Conservation (phyloP, 164 flowering plant species). For the Hamamelis virginiana region DNA sequence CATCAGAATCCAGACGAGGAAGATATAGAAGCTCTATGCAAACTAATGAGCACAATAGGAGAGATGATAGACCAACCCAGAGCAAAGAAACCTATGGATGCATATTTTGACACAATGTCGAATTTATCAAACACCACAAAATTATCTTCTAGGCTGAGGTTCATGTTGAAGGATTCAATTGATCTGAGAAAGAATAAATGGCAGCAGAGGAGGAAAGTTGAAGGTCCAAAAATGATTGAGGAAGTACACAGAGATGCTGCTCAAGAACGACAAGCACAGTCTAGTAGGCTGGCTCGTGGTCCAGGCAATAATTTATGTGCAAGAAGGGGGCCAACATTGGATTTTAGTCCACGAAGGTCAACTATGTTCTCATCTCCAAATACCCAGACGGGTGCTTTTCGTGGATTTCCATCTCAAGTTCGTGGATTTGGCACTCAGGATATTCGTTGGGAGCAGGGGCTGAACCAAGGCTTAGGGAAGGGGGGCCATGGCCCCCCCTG, state of each 20-base stretch:
- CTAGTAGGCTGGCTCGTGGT: no score
- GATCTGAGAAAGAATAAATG: constrained; percentile 88
- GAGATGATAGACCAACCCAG: constrained; percentile 85
- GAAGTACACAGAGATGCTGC: constrained; percentile 98
- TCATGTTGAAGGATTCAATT: no score
- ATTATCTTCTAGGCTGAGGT: constrained; percentile 85
- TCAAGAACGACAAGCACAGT: constrained; percentile 84
- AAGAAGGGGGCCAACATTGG: constrained; percentile 68
- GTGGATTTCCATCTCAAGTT: constrained; percentile 49
- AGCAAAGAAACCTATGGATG: constrained; percentile 83
- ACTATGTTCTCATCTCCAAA: constrained; percentile 52
- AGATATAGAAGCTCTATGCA: no score
- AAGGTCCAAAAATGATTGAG: constrained; percentile 97
- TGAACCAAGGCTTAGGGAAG: no score
- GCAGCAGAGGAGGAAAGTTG: constrained; percentile 96
- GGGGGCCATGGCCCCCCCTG: no score
- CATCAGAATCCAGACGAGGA: no score
- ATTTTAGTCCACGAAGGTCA: constrained; percentile 70
- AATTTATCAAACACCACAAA: constrained; percentile 66
- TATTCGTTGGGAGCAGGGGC: no score
- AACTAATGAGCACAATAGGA: no score
- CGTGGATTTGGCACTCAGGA: constrained; percentile 79
- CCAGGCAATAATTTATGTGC: constrained; percentile 46
- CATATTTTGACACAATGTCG: constrained; percentile 72
- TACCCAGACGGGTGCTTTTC: constrained; percentile 56